Percentiles rank a stretch among this genome's conserved stretches.
Conservation (phyloP, 225 moss, liverwort and hornwort genomes). For the Ulota crispa region DNA sequence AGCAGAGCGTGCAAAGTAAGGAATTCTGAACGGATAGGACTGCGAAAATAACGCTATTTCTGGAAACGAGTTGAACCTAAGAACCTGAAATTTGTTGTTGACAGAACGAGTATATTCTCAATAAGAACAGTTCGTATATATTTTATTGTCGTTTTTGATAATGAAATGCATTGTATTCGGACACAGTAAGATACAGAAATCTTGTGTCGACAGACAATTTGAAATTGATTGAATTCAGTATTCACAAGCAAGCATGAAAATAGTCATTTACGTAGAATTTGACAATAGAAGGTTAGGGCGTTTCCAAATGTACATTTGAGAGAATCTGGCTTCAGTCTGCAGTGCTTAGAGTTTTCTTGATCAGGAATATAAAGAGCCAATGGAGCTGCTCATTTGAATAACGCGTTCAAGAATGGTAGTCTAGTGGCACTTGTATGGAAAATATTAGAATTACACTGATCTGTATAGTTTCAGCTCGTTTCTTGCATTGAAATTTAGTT, state of each 20-base stretch:
- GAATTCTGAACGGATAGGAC: neutral
- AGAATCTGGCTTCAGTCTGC: neutral
- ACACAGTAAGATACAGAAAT: neutral
- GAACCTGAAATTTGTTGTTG: neutral
- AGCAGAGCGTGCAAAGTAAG: neutral
- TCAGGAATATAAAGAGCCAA: neutral
- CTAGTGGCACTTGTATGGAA: neutral
- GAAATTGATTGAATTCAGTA: neutral
- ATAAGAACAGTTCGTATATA: neutral
- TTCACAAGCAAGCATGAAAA: neutral
- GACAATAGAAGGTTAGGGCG: neutral
- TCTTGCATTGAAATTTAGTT: neutral
- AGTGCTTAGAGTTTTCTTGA: constrained; percentile 5
- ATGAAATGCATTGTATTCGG: neutral
- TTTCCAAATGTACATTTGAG: constrained; percentile 1
- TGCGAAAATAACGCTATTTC: neutral
- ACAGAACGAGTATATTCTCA: neutral
- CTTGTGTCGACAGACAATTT: neutral
- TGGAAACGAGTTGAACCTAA: neutral
- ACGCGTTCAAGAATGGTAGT: neutral
- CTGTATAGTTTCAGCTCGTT: neutral
- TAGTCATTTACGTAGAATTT: neutral
- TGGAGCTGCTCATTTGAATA: neutral
- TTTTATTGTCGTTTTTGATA: neutral
- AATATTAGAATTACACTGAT: neutral